Base-by-base conservation (phyloP, 2,329 filamentous ascomycete species). In the Hypoxylon sp. region DNA sequence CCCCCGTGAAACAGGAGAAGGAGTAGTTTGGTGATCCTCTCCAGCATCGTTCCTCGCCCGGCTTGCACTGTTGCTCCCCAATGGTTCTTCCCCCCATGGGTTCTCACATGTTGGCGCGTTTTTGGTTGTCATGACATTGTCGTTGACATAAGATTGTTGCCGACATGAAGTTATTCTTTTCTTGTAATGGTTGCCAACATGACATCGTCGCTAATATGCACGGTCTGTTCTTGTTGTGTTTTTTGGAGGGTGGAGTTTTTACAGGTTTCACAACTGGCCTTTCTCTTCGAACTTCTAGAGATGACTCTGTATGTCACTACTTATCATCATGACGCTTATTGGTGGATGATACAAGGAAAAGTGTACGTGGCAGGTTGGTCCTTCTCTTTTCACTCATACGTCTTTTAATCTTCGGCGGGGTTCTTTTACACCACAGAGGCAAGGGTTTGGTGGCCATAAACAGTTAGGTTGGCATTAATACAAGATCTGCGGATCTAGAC, bases 1-100 rank as follows among this genome's bases (percentile, higher is more conserved):
- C 86, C 48, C 86, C 86, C 27, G 74, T 78, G 64, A 85, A 85
- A 73, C 76, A 80, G 73, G 81, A 81, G 74, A 80, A 81, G 74
- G 74, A 78, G 56, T 82, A 77, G 73, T 66, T 67, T 65, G 58
- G 30, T 54, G 54, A 46, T 48, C 31, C 25, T 55, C 27, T 48
- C 40, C 25, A 33, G 42, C 56, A 31, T 53, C 13, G 48, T 54
- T 53, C 20, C 17, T 22, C 17, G 27, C 17, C 30, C 17, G 30
- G n/a, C 75, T 76, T 73, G 70, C 67, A 67, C 65, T 71, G 73
- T 73, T 70, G 71, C 74, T 73, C 72, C 73, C 72, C 71, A 66
- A 70, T 69, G 64, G 72, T 22, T 31, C 46, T 13, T 51, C 5
- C 53, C 17, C 42, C 35, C 14, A n/a, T n/a, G 35, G 13, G 33